These are phyloP conservation scores for Citrus trifoliata DNA, from an alignment of 345 rosid species.

Conservation along the genomic window DNA sequence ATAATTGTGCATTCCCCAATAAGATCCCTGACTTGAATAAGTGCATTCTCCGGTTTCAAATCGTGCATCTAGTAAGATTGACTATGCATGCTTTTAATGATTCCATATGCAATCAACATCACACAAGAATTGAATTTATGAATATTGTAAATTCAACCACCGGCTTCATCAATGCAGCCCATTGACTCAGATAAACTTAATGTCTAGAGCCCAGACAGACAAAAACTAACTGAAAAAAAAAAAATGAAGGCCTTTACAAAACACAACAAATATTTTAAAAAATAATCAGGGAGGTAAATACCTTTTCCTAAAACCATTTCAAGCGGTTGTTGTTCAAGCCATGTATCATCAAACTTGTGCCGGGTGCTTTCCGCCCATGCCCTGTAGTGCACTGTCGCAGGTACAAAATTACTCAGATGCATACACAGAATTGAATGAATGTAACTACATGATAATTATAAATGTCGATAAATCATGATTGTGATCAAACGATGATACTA, in stretches of 20 bases:
- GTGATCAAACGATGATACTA: background rate
- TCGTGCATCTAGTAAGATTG: background rate
- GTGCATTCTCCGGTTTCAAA: background rate
- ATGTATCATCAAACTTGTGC: constrained; percentile 91
- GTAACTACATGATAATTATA: background rate
- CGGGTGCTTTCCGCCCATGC: constrained; percentile 77
- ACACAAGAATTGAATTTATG: background rate
- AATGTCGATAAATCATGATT: background rate
- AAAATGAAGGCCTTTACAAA: background rate
- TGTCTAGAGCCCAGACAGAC: background rate
- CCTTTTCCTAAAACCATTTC: constrained; percentile 89
- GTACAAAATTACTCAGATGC: constrained; percentile 20
- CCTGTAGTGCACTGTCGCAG: constrained; percentile 69
- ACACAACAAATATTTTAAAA: background rate
- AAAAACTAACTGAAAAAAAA: background rate
- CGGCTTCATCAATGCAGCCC: background rate
- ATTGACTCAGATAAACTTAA: background rate
- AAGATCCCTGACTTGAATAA: background rate
- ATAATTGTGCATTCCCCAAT: background rate
- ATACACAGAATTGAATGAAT: background rate
- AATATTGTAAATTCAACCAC: background rate
- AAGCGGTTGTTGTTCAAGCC: constrained; percentile 83
- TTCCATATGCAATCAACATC: background rate
- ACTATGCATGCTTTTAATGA: background rate
- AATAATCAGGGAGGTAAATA: constrained; percentile 15